phyloP scores from a whole-genome alignment of 1,139 yeast species.

The Yamadazyma epiphylla region DNA sequence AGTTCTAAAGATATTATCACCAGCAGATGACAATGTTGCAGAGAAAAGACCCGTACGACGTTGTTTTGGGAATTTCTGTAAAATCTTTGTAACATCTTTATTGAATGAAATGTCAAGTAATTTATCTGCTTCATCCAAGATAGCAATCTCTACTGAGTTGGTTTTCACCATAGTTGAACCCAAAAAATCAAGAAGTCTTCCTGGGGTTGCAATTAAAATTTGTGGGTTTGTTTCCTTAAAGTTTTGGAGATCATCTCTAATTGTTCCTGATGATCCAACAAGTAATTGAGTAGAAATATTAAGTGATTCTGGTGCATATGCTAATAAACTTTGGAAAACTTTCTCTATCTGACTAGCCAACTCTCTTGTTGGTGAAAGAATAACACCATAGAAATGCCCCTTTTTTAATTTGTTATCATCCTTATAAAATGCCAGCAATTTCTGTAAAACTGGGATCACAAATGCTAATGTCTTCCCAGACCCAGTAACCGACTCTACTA shows the following conservation, averaged over 20 bases:
- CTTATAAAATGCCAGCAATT: conserved; percentile 36
- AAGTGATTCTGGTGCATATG: conserved; percentile 52
- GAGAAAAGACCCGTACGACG: conserved; percentile 91
- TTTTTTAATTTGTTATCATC: conserved; percentile 35
- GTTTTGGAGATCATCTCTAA: conserved; percentile 68
- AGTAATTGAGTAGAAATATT: conserved; percentile 63
- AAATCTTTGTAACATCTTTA: conserved; percentile 61
- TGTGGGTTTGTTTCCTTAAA: conserved; percentile 60
- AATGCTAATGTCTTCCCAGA: conserved; percentile 94
- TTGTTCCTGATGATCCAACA: conserved; percentile 72
- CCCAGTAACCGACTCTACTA: conserved; percentile 95
- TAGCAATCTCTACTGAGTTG: conserved; percentile 63
- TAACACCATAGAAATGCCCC: conserved; percentile 69
- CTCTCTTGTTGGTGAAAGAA: conserved; percentile 90
- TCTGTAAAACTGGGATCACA: conserved; percentile 76
- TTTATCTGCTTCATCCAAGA: conserved; percentile 92
- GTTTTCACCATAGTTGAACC: conserved; percentile 48
- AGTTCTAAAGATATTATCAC: conserved; percentile 61
- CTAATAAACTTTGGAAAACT: conserved; percentile 60
- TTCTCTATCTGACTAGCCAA: conserved; percentile 76
- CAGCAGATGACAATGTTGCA: conserved; percentile 85
- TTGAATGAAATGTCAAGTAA: conserved; percentile 77
- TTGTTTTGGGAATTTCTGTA: conserved; percentile 76
- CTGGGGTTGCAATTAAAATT: conserved; percentile 89
- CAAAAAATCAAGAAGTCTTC: conserved; percentile 76